phyloP scores from a whole-genome alignment of 768 basidiomycete species.

The Agrocybe pediades region DNA sequence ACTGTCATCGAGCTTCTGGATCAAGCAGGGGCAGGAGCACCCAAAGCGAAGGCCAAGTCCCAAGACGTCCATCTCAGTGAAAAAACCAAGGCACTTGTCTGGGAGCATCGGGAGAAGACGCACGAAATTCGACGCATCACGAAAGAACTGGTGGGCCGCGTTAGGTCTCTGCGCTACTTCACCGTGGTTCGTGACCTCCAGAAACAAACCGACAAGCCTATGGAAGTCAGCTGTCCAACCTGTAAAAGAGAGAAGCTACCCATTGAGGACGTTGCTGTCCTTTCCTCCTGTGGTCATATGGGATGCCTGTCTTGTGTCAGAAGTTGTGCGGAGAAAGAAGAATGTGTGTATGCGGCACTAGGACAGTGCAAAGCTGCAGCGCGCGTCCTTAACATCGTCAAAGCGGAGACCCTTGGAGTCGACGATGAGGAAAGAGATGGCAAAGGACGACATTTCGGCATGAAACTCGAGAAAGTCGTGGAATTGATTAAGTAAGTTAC shows the following conservation, averaged over 20 bases:
- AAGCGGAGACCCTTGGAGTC: conserved; percentile 74
- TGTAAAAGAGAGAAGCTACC: conserved; percentile 60
- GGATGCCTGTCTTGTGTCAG: conserved; percentile 80
- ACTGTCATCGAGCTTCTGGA: conserved; percentile 60
- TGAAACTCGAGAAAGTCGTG: conserved; percentile 79
- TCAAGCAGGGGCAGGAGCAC: conserved; percentile 52
- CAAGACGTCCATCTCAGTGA: conserved; percentile 60
- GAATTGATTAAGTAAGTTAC: conserved; percentile 68
- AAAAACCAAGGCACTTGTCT: conserved; percentile 61
- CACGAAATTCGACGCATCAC: conserved; percentile 82
- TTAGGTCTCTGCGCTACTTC: conserved; percentile 91
- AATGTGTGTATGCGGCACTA: conserved; percentile 74
- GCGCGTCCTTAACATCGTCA: conserved; percentile 80
- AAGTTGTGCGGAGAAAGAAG: conserved; percentile 71
- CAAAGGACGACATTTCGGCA: conserved; percentile 75
- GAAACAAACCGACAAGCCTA: conserved; percentile 63
- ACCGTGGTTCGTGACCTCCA: conserved; percentile 89
- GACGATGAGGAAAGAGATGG: conserved; percentile 78
- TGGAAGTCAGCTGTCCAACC: conserved; percentile 60
- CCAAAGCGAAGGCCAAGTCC: conserved; percentile 50
- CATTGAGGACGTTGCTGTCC: conserved; percentile 72
- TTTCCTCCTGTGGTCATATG: conserved; percentile 91
- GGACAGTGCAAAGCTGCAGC: conserved; percentile 80
- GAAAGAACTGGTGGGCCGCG: conserved; percentile 88
- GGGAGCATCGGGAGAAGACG: conserved; percentile 86